Evolutionary conservation across 2,329 filamentous ascomycete genomes (phyloP).

Genomic region (Knufia petricola): DNA sequence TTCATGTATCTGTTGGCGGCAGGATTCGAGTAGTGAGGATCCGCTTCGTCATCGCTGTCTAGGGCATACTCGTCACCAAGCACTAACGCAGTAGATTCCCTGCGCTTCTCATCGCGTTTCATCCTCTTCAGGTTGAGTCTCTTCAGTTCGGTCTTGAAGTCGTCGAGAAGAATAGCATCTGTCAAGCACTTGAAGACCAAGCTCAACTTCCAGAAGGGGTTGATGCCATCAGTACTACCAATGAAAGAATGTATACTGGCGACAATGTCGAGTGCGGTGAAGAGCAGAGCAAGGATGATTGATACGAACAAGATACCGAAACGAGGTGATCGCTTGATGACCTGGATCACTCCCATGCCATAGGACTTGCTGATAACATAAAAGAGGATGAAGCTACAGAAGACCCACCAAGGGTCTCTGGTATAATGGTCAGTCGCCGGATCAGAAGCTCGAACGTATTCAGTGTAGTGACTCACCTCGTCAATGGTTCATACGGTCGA

Average conservation of each 20-base stretch:
- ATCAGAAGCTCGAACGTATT: background rate
- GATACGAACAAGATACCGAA: conserved; percentile 53
- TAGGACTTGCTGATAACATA: conserved; percentile 43
- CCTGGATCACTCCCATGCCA: conserved; percentile 47
- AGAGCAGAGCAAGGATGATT: conserved; percentile 51
- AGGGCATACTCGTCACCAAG: conserved; percentile 1
- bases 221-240: conserved; percentile 34
- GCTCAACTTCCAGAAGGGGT: conserved; percentile 53
- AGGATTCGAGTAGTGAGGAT: conserved; percentile 1
- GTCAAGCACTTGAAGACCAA: conserved; percentile 60
- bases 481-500: conserved; percentile 51
- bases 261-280: conserved; percentile 52
- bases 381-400: conserved; percentile 50
- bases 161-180: conserved; percentile 57
- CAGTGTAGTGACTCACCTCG: conserved; percentile 39
- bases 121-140: conserved; percentile 20
- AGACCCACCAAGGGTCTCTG: conserved; percentile 60
- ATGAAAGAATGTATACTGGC: conserved; percentile 41
- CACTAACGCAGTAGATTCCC: conserved; percentile 18
- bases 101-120: conserved; percentile 18
- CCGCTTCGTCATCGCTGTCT: conserved; percentile 8
- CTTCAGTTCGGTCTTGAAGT: conserved; percentile 50
- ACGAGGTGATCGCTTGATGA: conserved; percentile 52
- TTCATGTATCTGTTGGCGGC: background rate
- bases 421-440: conserved; percentile 10